Evolutionary conservation across 1,284 basidiomycete genomes (phyloP), one percentile per base, ranked within the genome.

Genomic region (Trichosporon inkin): DNA sequence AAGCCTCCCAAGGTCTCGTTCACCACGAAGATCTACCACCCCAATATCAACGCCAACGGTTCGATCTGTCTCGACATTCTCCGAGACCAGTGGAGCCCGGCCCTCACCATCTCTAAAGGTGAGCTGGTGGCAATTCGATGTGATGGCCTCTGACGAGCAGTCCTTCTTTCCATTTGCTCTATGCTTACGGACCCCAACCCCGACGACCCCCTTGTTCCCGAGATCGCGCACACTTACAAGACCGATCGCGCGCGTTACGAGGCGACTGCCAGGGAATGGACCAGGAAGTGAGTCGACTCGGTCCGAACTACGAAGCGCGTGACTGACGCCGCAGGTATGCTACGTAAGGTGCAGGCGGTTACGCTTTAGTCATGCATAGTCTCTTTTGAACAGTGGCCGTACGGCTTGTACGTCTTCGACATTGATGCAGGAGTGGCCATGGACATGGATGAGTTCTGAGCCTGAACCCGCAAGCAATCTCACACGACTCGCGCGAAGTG

Each of bases 1-100:
- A 95, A 95, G 83, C 95, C 96, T 40, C 96, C 96, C 79, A 98
- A 98, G 85, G 92, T 99, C 80, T 90, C 89, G 81, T 99, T 99
- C 82, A 93, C 91, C 71, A 99, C 95, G 76, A 97, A 85, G 76
- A 83, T 83, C 76, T 81, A 81, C 72, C 82, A 83, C 76, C 82
- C 82, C 39, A 83, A 83, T 74, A 82, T 83, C 78, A 82, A 95
- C 74, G 77, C 80, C 64, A 82, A 82, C 72, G 96, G 96, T 53
- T 94, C 92, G 69, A 99, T 99, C 81, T 99, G 96, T 80, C 83
- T 99, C 71, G 96, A 97, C 80, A 97, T 97, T 76, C 82, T 97
- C 77, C 86, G 92, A 81, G 93, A 97, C 80, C 93, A 96, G 78
- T 97, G 93, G 93, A 93, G 90, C 67, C 96, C 96, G 54, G 96